These are phyloP conservation scores for Pholiota conissans DNA, from an alignment of 768 basidiomycete species.

Conservation along the genomic window DNA sequence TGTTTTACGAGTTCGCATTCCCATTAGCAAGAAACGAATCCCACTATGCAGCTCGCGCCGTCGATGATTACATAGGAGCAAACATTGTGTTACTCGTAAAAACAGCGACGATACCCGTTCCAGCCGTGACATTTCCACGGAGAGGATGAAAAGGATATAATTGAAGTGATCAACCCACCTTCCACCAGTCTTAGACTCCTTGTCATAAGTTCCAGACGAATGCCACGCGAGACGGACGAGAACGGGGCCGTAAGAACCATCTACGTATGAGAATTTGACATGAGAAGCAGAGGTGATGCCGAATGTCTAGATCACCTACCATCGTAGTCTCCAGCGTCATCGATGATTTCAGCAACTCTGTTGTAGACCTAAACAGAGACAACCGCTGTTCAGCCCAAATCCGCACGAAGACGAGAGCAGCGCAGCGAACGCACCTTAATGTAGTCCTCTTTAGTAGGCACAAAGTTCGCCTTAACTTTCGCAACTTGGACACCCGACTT, in stretches of 20 bases:
- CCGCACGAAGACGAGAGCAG: no score
- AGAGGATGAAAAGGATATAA: no score
- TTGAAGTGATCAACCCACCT: no score
- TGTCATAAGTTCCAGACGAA: slow-evolving; percentile 90
- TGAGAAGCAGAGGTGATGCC: slow-evolving; percentile 9
- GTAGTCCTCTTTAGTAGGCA: slow-evolving; percentile 82
- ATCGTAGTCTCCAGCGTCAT: slow-evolving; percentile 82
- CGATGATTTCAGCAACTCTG: slow-evolving; percentile 73
- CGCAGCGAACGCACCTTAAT: slow-evolving; percentile 77
- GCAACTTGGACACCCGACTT: slow-evolving; percentile 64
- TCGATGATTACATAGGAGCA: no score
- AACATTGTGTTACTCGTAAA: no score
- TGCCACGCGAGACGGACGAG: slow-evolving; percentile 94
- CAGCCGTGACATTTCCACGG: no score
- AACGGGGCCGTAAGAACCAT: slow-evolving; percentile 88
- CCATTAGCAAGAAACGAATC: no score
- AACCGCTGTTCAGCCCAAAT: no score
- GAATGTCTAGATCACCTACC: slow-evolving; percentile 54
- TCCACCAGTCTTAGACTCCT: slow-evolving; percentile 73
- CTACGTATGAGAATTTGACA: slow-evolving; percentile 35
- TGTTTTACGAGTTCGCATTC: no score
- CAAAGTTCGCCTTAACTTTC: slow-evolving; percentile 68
- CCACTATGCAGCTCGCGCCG: no score
- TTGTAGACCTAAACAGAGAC: slow-evolving; percentile 82
- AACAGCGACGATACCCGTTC: no score